Evolutionary conservation across 768 basidiomycete genomes (phyloP).

Genomic region (Mycena capillaripes): DNA sequence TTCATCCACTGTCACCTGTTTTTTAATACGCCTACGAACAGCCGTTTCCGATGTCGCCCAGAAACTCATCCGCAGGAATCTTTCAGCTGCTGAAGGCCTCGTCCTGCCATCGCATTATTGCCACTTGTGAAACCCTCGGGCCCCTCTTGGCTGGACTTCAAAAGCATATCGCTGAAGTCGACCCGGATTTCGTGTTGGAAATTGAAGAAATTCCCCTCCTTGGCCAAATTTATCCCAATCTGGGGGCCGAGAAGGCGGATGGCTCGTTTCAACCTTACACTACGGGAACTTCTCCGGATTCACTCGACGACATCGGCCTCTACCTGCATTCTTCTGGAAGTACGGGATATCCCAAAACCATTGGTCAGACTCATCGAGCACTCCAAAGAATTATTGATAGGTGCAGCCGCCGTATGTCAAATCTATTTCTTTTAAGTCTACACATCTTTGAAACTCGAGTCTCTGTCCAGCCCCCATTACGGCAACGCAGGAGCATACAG

Average conservation of each 20-base stretch:
- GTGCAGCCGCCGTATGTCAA: slow-evolving; percentile 50
- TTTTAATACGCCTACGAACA: slow-evolving; percentile 20
- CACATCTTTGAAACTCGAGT: not conserved
- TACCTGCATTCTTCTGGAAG: slow-evolving; percentile 67
- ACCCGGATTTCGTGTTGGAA: slow-evolving; percentile 39
- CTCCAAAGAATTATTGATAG: slow-evolving; percentile 47
- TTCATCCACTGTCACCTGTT: not conserved
- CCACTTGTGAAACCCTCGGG: slow-evolving; percentile 43
- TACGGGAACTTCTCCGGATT: not conserved
- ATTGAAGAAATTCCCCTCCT: slow-evolving; percentile 52
- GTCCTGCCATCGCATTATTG: slow-evolving; percentile 53
- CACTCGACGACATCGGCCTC: slow-evolving; percentile 43
- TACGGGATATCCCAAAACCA: slow-evolving; percentile 61
- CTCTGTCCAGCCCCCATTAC: slow-evolving; percentile 22
- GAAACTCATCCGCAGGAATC: slow-evolving; percentile 52
- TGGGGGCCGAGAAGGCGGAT: slow-evolving; percentile 48
- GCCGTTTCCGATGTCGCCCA: slow-evolving; percentile 58
- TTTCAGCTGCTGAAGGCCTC: slow-evolving; percentile 53
- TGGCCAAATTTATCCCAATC: slow-evolving; percentile 53
- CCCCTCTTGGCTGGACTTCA: slow-evolving; percentile 47
- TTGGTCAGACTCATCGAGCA: slow-evolving; percentile 49
- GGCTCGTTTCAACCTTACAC: slow-evolving; percentile 49
- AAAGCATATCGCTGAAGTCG: slow-evolving; percentile 35
- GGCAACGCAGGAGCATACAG: slow-evolving; percentile 34
- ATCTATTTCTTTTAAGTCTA: not conserved